Percentiles rank a stretch among this genome's conserved stretches.
Conservation (phyloP, 2,329 filamentous ascomycete genomes). For the Aspergillus transmontanensis region DNA sequence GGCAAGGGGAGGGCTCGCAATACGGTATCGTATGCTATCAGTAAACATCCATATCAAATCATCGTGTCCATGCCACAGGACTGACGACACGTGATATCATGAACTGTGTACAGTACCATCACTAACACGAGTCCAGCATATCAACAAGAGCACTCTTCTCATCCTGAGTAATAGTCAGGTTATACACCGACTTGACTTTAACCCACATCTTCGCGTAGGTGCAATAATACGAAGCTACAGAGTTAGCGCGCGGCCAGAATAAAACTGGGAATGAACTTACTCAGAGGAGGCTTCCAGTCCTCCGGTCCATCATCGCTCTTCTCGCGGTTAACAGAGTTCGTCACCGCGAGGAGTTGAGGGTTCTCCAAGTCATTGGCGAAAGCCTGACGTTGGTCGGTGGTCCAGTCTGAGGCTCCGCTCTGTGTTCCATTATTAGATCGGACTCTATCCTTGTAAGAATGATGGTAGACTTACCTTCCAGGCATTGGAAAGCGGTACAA, state of each 20-base stretch:
- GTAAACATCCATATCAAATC: background rate
- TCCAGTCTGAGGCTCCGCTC: constrained; percentile 71
- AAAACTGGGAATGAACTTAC: constrained; percentile 37
- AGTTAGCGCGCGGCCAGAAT: constrained; percentile 13
- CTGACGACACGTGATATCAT: background rate
- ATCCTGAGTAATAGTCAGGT: constrained; percentile 66
- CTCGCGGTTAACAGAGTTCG: constrained; percentile 70
- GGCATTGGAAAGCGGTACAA: constrained; percentile 79
- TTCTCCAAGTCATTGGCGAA: constrained; percentile 78
- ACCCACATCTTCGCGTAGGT: constrained; percentile 78
- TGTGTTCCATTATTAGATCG: constrained; percentile 1
- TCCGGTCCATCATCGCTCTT: constrained; percentile 78
- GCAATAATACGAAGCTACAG: constrained; percentile 67
- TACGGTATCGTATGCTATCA: too few species aligned
- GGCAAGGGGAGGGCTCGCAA: too few species aligned
- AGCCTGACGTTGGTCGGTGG: constrained; percentile 63
- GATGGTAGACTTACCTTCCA: constrained; percentile 61
- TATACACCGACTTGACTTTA: constrained; percentile 74
- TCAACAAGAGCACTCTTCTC: constrained; percentile 69
- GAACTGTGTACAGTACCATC: background rate
- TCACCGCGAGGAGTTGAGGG: constrained; percentile 79
- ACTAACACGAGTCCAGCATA: constrained; percentile 67
- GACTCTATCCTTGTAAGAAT: too few species aligned
- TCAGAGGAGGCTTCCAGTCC: constrained; percentile 71
- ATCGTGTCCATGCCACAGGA: background rate